Conservation (phyloP, 1,284 basidiomycete genomes). For the Pisolithus thermaeus region DNA sequence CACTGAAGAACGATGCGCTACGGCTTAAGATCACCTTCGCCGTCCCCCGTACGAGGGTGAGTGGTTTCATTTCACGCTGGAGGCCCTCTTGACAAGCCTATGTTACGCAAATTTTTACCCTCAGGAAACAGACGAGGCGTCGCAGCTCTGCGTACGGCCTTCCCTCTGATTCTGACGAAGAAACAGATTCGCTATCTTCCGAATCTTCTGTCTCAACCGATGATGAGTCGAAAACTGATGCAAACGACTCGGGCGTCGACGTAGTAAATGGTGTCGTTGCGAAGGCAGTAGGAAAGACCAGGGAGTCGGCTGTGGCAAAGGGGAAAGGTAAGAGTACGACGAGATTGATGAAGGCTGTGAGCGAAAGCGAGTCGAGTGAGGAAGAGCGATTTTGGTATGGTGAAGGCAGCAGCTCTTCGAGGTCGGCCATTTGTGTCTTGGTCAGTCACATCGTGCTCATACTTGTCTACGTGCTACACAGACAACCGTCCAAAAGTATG, state of each 20-base stretch:
- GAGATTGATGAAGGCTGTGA: neutral
- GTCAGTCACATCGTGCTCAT: neutral
- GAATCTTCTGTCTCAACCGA: too few species aligned
- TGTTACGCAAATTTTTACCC: too few species aligned
- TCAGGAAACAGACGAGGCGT: too few species aligned
- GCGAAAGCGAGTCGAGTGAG: neutral
- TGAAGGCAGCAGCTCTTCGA: neutral
- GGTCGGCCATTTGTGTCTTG: neutral
- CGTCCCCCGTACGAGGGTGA: slow-evolving; percentile 50
- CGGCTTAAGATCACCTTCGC: slow-evolving; percentile 50
- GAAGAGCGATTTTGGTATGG: neutral
- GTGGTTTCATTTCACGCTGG: slow-evolving; percentile 4
- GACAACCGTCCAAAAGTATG: neutral
- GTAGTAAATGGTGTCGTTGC: too few species aligned
- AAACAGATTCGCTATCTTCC: too few species aligned
- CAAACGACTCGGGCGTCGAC: too few species aligned
- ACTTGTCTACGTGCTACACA: neutral
- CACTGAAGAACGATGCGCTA: slow-evolving; percentile 44
- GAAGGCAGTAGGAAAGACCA: too few species aligned
- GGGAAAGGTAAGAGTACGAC: too few species aligned
- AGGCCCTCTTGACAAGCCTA: neutral
- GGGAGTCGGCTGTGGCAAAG: too few species aligned
- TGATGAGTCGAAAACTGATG: too few species aligned
- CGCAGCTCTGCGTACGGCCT: too few species aligned
- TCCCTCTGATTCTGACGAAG: too few species aligned